Evolutionary conservation across 805 yeast genomes (phyloP).

Genomic region (Nakazawaea siamensis): DNA sequence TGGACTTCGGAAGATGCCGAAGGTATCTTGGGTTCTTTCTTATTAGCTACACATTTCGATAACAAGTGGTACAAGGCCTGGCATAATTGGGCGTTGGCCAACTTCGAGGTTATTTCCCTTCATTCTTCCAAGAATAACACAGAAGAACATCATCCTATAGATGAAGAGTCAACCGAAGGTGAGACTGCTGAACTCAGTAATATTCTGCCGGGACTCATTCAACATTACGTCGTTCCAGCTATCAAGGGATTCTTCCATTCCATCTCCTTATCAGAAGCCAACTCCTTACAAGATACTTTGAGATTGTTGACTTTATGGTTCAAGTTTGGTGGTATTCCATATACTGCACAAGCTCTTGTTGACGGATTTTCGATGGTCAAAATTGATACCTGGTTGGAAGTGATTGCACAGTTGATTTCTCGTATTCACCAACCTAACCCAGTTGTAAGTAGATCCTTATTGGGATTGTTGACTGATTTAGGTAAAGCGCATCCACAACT

Average conservation of each 20-base stretch:
- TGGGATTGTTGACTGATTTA: conserved; percentile 73
- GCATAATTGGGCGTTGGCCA: conserved; percentile 99
- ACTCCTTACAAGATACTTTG: conserved; percentile 87
- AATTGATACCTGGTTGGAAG: conserved; percentile 92
- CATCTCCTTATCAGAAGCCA: conserved; percentile 76
- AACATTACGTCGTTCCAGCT: conserved; percentile 91
- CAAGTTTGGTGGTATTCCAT: conserved; percentile 88
- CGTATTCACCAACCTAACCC: conserved; percentile 94
- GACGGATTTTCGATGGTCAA: conserved; percentile 88
- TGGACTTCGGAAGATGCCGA: conserved; percentile 75
- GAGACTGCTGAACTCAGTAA: conserved; percentile 9
- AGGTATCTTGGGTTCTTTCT: conserved; percentile 82
- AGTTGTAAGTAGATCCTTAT: conserved; percentile 69
- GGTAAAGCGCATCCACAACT: conserved; percentile 98
- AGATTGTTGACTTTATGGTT: conserved; percentile 92
- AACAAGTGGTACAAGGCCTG: conserved; percentile 95
- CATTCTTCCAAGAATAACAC: conserved; percentile 18
- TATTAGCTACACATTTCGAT: conserved; percentile 93
- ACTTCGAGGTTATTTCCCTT: conserved; percentile 86
- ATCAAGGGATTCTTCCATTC: conserved; percentile 94
- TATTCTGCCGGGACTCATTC: conserved; percentile 46
- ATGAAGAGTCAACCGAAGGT: neutral
- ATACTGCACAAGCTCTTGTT: conserved; percentile 82
- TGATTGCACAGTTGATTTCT: conserved; percentile 90
- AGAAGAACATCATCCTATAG: neutral